A percentile compares a stretch with the other conserved stretches of the same genome.
Conservation (phyloP, 768 basidiomycete species). For the Russula foetens region DNA sequence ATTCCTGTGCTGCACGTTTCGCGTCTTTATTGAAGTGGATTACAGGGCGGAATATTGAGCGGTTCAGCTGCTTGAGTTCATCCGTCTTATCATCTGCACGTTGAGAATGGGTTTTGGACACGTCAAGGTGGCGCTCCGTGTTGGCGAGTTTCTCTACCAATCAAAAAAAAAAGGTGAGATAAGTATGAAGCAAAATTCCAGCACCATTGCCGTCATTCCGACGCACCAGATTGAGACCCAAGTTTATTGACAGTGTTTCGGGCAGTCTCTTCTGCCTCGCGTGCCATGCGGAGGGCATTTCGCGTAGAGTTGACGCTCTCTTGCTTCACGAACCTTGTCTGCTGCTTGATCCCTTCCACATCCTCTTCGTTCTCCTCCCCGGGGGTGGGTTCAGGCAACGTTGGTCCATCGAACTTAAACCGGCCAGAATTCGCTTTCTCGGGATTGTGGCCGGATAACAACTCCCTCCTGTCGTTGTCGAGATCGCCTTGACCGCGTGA, state of each 20-base stretch:
- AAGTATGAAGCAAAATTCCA: not conserved
- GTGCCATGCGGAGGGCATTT: slow-evolving; percentile 87
- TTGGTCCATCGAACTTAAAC: slow-evolving; percentile 49
- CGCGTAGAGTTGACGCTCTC: slow-evolving; percentile 83
- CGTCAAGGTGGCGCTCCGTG: slow-evolving; percentile 91
- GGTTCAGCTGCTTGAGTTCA: slow-evolving; percentile 90
- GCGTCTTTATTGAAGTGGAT: slow-evolving; percentile 89
- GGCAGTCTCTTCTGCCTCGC: slow-evolving; percentile 96
- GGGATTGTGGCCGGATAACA: slow-evolving; percentile 70
- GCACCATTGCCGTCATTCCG: too few species aligned
- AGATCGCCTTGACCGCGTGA: slow-evolving; percentile 51
- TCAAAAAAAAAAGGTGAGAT: not conserved
- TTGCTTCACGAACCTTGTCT: slow-evolving; percentile 84
- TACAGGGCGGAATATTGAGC: slow-evolving; percentile 89
- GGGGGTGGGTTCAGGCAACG: slow-evolving; percentile 37
- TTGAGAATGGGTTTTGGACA: slow-evolving; percentile 77
- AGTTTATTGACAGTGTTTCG: slow-evolving; percentile 74
- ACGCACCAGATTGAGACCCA: slow-evolving; percentile 87
- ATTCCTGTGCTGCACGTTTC: slow-evolving; percentile 83
- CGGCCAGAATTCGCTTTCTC: slow-evolving; percentile 50
- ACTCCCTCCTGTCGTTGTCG: slow-evolving; percentile 59
- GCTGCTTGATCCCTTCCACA: slow-evolving; percentile 90
- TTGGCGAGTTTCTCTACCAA: slow-evolving; percentile 80
- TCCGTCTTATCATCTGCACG: slow-evolving; percentile 91
- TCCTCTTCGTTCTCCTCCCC: slow-evolving; percentile 82